Evolutionary conservation across 371 early-diverging fungal species (phyloP).

Genomic region (Mucor irregularis): DNA sequence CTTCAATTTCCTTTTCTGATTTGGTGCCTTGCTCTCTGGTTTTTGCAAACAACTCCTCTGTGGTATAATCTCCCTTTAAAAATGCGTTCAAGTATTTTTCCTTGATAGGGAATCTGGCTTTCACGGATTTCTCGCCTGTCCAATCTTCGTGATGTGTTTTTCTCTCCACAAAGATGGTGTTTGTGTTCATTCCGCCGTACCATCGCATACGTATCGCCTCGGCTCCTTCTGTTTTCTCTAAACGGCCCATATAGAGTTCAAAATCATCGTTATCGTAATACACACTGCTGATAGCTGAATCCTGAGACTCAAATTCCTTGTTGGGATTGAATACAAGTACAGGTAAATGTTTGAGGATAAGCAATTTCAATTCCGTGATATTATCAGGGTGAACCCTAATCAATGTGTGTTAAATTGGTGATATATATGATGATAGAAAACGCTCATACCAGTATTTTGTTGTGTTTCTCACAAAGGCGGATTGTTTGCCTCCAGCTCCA

Average conservation of each 20-base stretch:
- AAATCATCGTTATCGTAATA: constrained; percentile 97
- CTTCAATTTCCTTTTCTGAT: constrained; percentile 79
- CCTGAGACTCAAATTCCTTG: constrained; percentile 67
- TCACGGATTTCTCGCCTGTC: constrained; percentile 96
- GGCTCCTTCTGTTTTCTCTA: constrained; percentile 95
- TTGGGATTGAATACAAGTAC: constrained; percentile 92
- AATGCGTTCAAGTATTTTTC: constrained; percentile 92
- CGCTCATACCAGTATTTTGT: constrained; percentile 88
- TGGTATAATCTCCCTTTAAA: constrained; percentile 80
- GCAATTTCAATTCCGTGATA: constrained; percentile 92
- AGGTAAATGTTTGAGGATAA: constrained; percentile 96
- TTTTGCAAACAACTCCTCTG: constrained; percentile 79
- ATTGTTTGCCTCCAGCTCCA: constrained; percentile 50
- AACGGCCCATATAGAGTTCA: constrained; percentile 90
- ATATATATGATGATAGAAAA: neutral
- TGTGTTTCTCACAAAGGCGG: constrained; percentile 84
- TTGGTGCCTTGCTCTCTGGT: constrained; percentile 77
- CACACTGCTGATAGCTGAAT: constrained; percentile 94
- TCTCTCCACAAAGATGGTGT: constrained; percentile 95
- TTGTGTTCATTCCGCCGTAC: constrained; percentile 89
- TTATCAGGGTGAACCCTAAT: constrained; percentile 95
- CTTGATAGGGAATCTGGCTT: constrained; percentile 95
- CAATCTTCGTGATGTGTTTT: constrained; percentile 98
- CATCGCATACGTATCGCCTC: constrained; percentile 94
- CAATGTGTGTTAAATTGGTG: too few relatives aligned